Evolutionary conservation across 805 yeast species (phyloP).

Genomic region (Ogataea pilisensis): DNA sequence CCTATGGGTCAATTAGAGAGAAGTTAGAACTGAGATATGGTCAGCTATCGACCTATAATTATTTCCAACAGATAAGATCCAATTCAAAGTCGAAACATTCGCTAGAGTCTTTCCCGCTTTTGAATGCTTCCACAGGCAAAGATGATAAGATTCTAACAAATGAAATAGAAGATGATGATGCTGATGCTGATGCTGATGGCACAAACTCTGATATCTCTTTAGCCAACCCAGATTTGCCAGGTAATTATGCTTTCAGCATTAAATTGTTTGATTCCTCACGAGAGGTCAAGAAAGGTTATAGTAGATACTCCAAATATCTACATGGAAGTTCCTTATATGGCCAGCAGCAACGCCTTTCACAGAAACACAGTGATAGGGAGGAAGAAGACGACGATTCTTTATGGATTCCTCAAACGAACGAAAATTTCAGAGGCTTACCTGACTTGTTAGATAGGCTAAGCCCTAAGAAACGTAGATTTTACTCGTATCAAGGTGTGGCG

Average conservation of each 20-base stretch:
- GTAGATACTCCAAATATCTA: constrained; percentile 9
- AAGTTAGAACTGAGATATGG: constrained; percentile 50
- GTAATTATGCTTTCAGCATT: constrained; percentile 45
- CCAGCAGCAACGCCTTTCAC: constrained; percentile 1
- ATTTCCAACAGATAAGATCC: constrained; percentile 26
- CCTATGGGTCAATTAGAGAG: constrained; percentile 53
- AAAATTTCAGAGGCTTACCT: constrained; percentile 39
- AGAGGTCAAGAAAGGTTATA: constrained; percentile 20
- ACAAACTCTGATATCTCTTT: constrained; percentile 45
- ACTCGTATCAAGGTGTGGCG: constrained; percentile 25
- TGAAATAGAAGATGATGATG: constrained; percentile 28
- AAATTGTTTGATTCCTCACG: constrained; percentile 35
- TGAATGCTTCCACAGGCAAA: constrained; percentile 10
- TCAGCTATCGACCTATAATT: constrained; percentile 44
- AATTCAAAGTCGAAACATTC: constrained; percentile 14
- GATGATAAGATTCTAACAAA: not conserved
- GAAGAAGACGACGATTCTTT: constrained; percentile 30
- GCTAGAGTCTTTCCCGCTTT: constrained; percentile 25
- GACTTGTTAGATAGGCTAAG: constrained; percentile 31
- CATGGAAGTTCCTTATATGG: constrained; percentile 4
- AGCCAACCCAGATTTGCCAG: constrained; percentile 49
- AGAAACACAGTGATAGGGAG: constrained; percentile 3
- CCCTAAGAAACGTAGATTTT: constrained; percentile 27
- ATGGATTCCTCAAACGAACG: constrained; percentile 41
- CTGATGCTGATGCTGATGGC: constrained; percentile 30